Percentiles rank a stretch among this genome's conserved stretches.
Conservation (phyloP, 306 rosid genomes). For the Casuarina equisetifolia region DNA sequence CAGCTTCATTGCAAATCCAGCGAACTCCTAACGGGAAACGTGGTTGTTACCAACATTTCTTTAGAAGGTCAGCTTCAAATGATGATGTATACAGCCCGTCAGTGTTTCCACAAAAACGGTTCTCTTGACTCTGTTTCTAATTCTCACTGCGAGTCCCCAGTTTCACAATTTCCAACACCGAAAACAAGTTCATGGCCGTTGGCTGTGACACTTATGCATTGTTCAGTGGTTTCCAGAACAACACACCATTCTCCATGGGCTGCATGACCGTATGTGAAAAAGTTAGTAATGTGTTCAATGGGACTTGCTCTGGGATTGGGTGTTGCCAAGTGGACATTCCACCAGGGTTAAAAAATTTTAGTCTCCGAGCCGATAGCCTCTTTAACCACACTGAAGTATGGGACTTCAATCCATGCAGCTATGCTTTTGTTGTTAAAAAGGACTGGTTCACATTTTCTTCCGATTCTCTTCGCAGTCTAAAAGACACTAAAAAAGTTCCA, state of each 20-base stretch:
- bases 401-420: conserved; percentile 5
- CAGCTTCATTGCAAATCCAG: background rate
- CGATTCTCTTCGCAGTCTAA: too few species aligned
- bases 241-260: background rate
- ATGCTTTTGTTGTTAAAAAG: conserved; percentile 4
- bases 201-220: conserved; percentile 31
- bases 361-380: background rate
- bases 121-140: too few species aligned
- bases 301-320: conserved; percentile 14
- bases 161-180: conserved; percentile 17
- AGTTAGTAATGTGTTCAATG: background rate
- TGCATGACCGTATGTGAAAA: background rate
- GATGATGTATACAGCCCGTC: background rate
- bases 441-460: too few species aligned
- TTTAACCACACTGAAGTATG: background rate
- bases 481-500: too few species aligned
- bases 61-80: conserved; percentile 10
- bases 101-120: conserved; percentile 1
- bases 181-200: conserved; percentile 30
- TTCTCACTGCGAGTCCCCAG: background rate
- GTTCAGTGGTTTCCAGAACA: background rate
- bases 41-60: conserved; percentile 20
- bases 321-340: background rate
- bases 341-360: background rate
- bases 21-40: background rate